These are phyloP conservation scores for Aspergillus leporis DNA, from an alignment of 495 filamentous ascomycete genomes.

Conservation along the genomic window DNA sequence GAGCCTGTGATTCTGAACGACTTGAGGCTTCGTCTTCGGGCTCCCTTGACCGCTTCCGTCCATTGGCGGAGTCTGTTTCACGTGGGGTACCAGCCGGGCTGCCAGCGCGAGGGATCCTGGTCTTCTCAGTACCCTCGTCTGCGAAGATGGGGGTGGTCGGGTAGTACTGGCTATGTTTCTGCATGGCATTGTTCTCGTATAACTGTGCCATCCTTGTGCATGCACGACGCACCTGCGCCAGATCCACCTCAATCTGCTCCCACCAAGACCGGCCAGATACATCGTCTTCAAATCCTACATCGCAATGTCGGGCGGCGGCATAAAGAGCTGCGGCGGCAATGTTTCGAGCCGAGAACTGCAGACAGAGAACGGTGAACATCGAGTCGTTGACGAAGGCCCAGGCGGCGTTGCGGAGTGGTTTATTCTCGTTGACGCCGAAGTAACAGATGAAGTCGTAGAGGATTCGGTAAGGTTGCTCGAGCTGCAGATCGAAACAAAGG, in stretches of 20 bases:
- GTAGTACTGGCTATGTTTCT: slow-evolving; percentile 45
- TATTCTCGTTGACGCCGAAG: slow-evolving; percentile 69
- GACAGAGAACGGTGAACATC: slow-evolving; percentile 76
- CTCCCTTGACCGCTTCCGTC: slow-evolving; percentile 47
- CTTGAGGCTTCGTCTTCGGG: slow-evolving; percentile 31
- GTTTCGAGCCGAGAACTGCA: slow-evolving; percentile 74
- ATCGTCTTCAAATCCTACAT: slow-evolving; percentile 72
- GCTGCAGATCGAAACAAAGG: slow-evolving; percentile 89
- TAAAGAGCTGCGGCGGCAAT: slow-evolving; percentile 87
- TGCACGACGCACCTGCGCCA: slow-evolving; percentile 63
- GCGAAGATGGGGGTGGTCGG: slow-evolving; percentile 35
- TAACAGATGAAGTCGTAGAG: slow-evolving; percentile 75
- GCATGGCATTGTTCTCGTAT: slow-evolving; percentile 67
- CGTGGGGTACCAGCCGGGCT: slow-evolving; percentile 28
- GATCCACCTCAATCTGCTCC: slow-evolving; percentile 64
- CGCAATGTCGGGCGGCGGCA: slow-evolving; percentile 70
- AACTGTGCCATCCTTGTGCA: slow-evolving; percentile 71
- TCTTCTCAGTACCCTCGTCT: slow-evolving; percentile 33
- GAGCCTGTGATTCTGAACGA: slow-evolving; percentile 10
- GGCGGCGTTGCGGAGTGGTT: slow-evolving; percentile 73
- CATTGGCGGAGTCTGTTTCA: slow-evolving; percentile 25
- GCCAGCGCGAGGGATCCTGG: slow-evolving; percentile 30
- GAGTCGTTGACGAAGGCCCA: slow-evolving; percentile 95
- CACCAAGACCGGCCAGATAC: slow-evolving; percentile 81
- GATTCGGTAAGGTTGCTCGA: slow-evolving; percentile 79